Evolutionary conservation across 306 rosid species (phyloP).

Genomic region (Ochetophila trinervis): DNA sequence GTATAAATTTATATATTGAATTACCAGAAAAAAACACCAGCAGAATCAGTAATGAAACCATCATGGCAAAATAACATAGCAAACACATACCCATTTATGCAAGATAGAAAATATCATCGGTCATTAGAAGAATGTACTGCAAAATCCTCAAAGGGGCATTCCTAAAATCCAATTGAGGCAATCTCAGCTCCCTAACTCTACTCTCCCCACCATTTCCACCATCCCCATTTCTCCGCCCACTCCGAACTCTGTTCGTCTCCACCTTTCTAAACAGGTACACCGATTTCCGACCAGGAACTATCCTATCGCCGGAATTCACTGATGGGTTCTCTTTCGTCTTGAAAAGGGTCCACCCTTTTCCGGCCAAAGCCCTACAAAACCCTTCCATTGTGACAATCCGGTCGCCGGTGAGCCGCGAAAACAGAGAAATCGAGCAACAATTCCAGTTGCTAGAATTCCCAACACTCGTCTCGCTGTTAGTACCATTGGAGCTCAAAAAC

Average conservation of each 20-base stretch:
- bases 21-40: no score
- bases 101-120: constrained; percentile 48
- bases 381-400: constrained; percentile 49
- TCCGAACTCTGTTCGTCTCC: constrained; percentile 47
- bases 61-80: neutral
- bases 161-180: constrained; percentile 59
- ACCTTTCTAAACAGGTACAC: constrained; percentile 54
- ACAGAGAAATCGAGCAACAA: constrained; percentile 47
- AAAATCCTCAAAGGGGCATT: constrained; percentile 67
- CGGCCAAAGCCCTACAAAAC: constrained; percentile 53
- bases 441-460: constrained; percentile 40
- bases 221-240: constrained; percentile 28
- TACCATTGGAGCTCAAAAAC: constrained; percentile 33
- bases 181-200: constrained; percentile 54
- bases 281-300: constrained; percentile 25
- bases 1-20: no score
- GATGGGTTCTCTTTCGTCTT: constrained; percentile 39
- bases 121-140: constrained; percentile 77
- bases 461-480: constrained; percentile 3
- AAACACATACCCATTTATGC: constrained; percentile 27
- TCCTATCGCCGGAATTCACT: constrained; percentile 14
- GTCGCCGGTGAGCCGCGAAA: constrained; percentile 38
- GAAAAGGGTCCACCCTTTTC: constrained; percentile 61
- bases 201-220: constrained; percentile 33
- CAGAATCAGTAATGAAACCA: neutral